Evolutionary conservation across 2,329 filamentous ascomycete genomes (phyloP), one percentile per base, ranked within the genome.

Genomic region (Thermothelomyces thermophilus): DNA sequence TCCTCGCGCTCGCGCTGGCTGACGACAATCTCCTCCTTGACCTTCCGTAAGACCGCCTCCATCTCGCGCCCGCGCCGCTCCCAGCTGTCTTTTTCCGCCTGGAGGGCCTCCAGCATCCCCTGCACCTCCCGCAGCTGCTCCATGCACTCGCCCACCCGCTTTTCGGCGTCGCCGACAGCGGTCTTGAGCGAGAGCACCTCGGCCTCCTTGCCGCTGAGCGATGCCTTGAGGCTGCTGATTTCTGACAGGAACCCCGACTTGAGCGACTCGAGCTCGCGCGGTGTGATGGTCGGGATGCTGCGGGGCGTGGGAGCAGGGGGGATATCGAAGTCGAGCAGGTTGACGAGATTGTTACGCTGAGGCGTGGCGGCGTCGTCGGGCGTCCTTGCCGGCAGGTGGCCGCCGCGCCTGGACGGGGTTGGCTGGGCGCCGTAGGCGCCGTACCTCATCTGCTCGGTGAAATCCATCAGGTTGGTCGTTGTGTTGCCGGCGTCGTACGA

Each of bases 301-400:
- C 91, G 83, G 13, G 93, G 93, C 0, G 93, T 97, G 2, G 91
- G 90, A 58, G 90, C 83, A 0, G 91, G 89, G n/a, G 90, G 90
- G 9, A 97, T 86, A 61, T 97, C 93, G 64, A 94, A 93, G 67
- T 95, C 89, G 41, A 94, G 79, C 37, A 93, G 77, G 61, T 85
- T 87, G 30, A 82, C 75, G 58, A 87, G 57, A 53, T 57, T 82
- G 40, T 67, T 70, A 39, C 72, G 73, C 46, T 71, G 69, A 3
- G 79, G 77, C 0, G 79, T 80, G 5, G 66, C 58, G 5, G 63
- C 47, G 7, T 35, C 41, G 47, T 62, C 62, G 9, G 63, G 57
- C 56, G 68, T 72, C 34, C 62, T 55, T 0, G 73, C 71, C 31
- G 56, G 48, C 19, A 51, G 50, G 20, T 24, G 34, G 24, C 41